Percentiles rank a stretch among this genome's conserved stretches.
Evolutionary conservation across 192 early-diverging fungal species (phyloP).

Genomic region (Lobosporangium transversale): DNA sequence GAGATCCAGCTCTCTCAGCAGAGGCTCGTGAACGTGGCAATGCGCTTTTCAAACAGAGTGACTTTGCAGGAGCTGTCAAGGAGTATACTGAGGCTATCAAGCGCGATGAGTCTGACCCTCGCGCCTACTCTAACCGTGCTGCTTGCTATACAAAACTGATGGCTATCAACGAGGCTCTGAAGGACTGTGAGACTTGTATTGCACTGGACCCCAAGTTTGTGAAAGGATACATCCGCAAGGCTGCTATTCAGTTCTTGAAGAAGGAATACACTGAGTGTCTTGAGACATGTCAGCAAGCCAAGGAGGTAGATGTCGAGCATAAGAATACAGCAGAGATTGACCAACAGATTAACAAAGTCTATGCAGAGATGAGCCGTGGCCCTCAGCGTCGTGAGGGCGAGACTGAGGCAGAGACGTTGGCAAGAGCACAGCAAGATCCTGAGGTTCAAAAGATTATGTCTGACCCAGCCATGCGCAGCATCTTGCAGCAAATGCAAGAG

Average conservation of each 20-base stretch:
- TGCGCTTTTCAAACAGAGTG: constrained; percentile 88
- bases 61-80: constrained; percentile 88
- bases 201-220: constrained; percentile 87
- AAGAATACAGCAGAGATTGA: constrained; percentile 90
- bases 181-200: constrained; percentile 93
- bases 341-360: constrained; percentile 81
- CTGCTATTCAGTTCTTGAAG: constrained; percentile 86
- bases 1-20: constrained; percentile 81
- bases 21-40: constrained; percentile 96
- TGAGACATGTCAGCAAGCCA: constrained; percentile 83
- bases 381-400: constrained; percentile 68
- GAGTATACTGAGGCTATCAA: constrained; percentile 97
- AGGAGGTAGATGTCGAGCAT: constrained; percentile 80
- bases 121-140: constrained; percentile 96
- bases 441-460: constrained; percentile 87
- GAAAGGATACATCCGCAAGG: constrained; percentile 97
- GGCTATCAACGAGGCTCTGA: constrained; percentile 92
- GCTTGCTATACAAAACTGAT: constrained; percentile 95
- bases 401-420: constrained; percentile 80
- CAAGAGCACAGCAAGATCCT: constrained; percentile 91
- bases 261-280: constrained; percentile 88
- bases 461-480: constrained; percentile 97
- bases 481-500: constrained; percentile 96
- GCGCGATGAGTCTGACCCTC: constrained; percentile 89
- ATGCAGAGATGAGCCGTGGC: constrained; percentile 73